Base-by-base conservation (phyloP, 306 rosid genomes). In the Citrullus mucosospermus region DNA sequence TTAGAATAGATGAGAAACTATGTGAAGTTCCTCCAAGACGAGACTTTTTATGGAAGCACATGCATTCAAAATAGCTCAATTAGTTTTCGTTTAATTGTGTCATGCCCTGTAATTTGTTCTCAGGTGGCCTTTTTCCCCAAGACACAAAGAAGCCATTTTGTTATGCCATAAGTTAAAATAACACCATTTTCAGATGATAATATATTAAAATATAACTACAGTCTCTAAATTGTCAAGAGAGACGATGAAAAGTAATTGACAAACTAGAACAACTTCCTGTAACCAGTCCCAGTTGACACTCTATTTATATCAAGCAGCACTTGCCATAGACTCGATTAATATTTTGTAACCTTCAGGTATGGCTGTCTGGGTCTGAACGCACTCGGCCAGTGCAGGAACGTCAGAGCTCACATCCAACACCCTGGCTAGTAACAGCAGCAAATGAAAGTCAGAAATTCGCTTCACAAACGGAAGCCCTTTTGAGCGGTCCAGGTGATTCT, bases 271-370 rank as follows among this genome's bases (percentile, higher is more conserved):
- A 39, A 43, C 5, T 12, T 46, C 38, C 38, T 20, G 20, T 69
- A 69, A 69, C 75, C 55, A 68, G 75, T 20, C 56, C 3, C 8
- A 22, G 56, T 43, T 12, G 56, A 69, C 36, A 69, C 38, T 18
- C 32, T 12, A 80, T 51, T 34, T 13, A 80, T 51, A 78, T 80
- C 81, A 87, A 69, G 88, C 75, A 78, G 93, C 73, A 77, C 57
- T 89, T 56, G 98, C 98, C 97, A 96, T 85, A 65, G 99, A 92
- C 84, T 96, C 98, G 5, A 96, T 92, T 57, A 96, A 80, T 82
- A 96, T 82, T 87, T 90, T 91, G 91, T 92, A 96, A 57, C 99
- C 98, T 85, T 96, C 98, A 4, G 99, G 91, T 9, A 92, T 81
- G 61, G 92, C 32, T 60, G 88, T 56, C 82, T 96, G 91, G 9